Evolutionary conservation across 768 basidiomycete genomes (phyloP), one percentile per base, ranked within the genome.

Genomic region (Boletus subcaerulescens): DNA sequence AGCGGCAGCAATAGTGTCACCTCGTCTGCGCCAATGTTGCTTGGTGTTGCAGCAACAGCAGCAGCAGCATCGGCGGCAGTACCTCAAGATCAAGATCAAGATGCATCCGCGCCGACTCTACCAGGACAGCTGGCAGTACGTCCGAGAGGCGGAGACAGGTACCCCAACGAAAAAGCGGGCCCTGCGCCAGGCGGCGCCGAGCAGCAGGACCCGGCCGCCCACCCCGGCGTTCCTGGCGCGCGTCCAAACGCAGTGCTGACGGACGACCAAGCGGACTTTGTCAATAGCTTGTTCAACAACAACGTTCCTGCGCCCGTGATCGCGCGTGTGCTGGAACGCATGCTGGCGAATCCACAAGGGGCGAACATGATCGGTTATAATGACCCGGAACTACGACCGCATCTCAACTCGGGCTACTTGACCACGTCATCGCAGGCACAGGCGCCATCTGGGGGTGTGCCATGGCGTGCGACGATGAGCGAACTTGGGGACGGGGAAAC

Each of bases 391-490:
- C 4, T 58, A 43, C 55, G 26, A 4, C 38, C 24, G 5, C 52
- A 49, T 26, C n/a, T 59, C 17, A 48, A 47, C 13, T 7, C 35
- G 11, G 31, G 26, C 22, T 48, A 8, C 36, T 24, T 22, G 6
- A 0, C 26, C n/a, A 3, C 35, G 15, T 1, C 35, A 13, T 31
- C 51, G 4, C 56, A 41, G 18, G n/a, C 18, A 12, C 42, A 29
- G 39, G 29, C 14, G 10, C 11, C 24, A 4, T 12, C 15, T 1
- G 44, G 39, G 22, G 36, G 14, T 31, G 6, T 17, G 8, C 9
- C 26, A 10, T 51, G 60, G 83, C 59, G 78, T 38, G 76, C 81
- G 39, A 83, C 40, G 48, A 38, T 40, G 55, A 84, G 59, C 72
- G 71, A 48, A 56, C 60, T 64, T 69, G 74, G 45, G 59, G 66